phyloP scores from a whole-genome alignment of 176 grass and related monocot genomes.

The Aegilops umbellulata region DNA sequence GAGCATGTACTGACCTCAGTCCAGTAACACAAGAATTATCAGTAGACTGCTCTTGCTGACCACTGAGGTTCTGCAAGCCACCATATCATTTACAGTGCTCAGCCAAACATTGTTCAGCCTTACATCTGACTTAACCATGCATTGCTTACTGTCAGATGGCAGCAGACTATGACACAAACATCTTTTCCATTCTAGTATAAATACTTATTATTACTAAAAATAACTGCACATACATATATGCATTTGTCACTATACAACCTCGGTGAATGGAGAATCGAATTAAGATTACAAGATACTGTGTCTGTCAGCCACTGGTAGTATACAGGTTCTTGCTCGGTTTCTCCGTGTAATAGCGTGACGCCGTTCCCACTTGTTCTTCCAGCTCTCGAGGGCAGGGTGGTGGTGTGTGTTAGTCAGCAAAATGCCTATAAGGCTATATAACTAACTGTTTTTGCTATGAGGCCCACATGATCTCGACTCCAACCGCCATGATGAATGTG shows the following conservation, averaged over 20 bases:
- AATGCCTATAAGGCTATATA: not conserved
- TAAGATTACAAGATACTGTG: slow-evolving; percentile 26
- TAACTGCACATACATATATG: slow-evolving; percentile 34
- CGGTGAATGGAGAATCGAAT: not conserved
- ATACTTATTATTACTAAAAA: not conserved
- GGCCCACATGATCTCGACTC: not conserved
- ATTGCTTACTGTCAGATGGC: not conserved
- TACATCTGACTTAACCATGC: not conserved
- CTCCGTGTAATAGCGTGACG: not conserved
- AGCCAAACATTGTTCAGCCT: not conserved
- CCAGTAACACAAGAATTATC: not conserved
- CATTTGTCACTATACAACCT: slow-evolving; percentile 36
- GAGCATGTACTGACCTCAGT: not conserved
- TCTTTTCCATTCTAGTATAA: not conserved
- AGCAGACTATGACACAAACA: not conserved
- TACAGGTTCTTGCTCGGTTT: not conserved
- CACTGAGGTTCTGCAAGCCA: not conserved
- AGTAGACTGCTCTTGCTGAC: not conserved
- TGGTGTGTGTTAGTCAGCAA: not conserved
- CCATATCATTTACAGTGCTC: not conserved
- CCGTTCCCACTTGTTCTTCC: not conserved
- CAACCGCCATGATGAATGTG: not conserved
- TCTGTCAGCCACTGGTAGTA: not conserved
- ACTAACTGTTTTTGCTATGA: not conserved
- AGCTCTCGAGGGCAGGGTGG: slow-evolving; percentile 1